Base-by-base conservation (phyloP, 768 basidiomycete species). In the Pholiota conissans region DNA sequence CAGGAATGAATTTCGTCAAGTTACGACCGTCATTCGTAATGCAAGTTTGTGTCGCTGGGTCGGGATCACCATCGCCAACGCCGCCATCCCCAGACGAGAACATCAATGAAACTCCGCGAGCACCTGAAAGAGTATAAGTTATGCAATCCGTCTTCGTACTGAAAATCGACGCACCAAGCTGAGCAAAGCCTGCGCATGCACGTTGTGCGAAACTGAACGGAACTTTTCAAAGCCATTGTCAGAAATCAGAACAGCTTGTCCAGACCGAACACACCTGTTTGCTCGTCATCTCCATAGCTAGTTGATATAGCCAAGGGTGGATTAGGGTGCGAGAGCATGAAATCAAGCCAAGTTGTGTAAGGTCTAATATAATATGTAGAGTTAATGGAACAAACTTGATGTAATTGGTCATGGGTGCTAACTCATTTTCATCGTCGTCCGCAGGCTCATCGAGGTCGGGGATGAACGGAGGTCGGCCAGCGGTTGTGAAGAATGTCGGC, bases 281-380 rank as follows among this genome's bases (percentile, higher is more conserved):
- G 85, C 56, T 90, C 89, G 54, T 83, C 78, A 47, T 89, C 87
- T 2, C 78, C 84, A 65, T 90, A 90, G 62, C 84, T 85, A 0
- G 84, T 89, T 1, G 86, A 85, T 27, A 90, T 86, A 2, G 81
- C 78, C 62, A 81, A 77, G 7, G 87, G 85, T 2, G 79, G 69
- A 20, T 73, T 68, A 0, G 69, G 54, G 7, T 81, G 76, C 20
- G 63, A 62, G 1, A 81, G 70, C 18, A 89, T 62, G 53, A 78
- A 84, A 37, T 86, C 75, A 5, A 90, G 66, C 87, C 88, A 90
- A 16, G 72, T 72, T n/a, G 60, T 50, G 49, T 73, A 74, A 9
- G 75, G 72, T 53, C 71, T 72, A 27, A 5, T 32, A 13, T 32
- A 52, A 52, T 10, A 11, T 6, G 32, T 30, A 30, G 10, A 37